These are phyloP conservation scores for Citrus australasica DNA, from an alignment of 345 rosid genomes.

Conservation along the genomic window DNA sequence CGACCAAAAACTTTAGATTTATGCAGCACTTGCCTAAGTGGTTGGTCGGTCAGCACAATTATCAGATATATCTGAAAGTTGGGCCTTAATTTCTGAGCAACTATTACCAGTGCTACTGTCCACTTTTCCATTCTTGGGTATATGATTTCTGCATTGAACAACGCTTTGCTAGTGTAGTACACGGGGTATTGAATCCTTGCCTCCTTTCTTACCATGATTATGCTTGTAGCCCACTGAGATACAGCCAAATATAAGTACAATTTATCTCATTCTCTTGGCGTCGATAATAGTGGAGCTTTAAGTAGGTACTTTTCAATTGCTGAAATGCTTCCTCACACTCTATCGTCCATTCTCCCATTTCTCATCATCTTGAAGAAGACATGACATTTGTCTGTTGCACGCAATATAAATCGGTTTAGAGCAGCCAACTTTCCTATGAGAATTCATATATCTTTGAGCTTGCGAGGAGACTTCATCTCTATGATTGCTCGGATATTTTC, in stretches of 20 bases:
- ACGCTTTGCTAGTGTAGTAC: too few species aligned
- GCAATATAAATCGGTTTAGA: accelerated
- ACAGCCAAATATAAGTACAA: too few species aligned
- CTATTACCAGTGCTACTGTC: accelerated
- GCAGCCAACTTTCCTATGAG: accelerated
- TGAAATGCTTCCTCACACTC: accelerated
- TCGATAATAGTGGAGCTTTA: accelerated
- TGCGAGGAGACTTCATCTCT: too few species aligned
- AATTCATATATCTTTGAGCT: accelerated
- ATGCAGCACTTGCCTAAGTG: too few species aligned
- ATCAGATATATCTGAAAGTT: accelerated
- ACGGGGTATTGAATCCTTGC: accelerated
- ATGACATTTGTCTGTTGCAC: too few species aligned
- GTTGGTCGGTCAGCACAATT: too few species aligned
- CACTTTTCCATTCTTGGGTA: too few species aligned
- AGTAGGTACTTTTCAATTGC: accelerated
- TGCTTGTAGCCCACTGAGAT: accelerated
- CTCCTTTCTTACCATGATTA: accelerated
- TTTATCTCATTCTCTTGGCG: too few species aligned
- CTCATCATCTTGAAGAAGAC: accelerated
- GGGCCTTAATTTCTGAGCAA: too few species aligned
- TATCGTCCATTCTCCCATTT: accelerated
- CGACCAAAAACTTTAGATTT: accelerated
- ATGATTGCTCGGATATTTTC: too few species aligned
- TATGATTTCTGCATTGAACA: accelerated